Base-by-base conservation (phyloP, 2,329 filamentous ascomycete species). In the Phyllosticta capitalensis region DNA sequence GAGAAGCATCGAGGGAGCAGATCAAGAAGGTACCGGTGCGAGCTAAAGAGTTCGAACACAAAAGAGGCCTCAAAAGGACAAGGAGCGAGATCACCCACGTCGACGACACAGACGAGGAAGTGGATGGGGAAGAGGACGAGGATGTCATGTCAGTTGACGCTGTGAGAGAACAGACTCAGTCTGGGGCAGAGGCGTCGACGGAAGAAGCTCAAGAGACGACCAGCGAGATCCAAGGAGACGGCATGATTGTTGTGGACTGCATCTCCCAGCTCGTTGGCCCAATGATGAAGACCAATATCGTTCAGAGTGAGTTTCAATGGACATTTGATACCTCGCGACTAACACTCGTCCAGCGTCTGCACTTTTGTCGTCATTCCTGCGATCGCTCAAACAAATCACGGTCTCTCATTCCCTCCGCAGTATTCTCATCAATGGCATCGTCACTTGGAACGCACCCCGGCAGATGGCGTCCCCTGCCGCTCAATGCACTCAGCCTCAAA, bases 311-410 rank as follows among this genome's bases (percentile, higher is more conserved):
- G 45, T 45, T 12, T n/a, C n/a, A 12, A 38, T 6, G 22, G 30
- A 17, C 28, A 45, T 9, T 1, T 26, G 4, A 1, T 14, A 45
- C 7, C 14, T 62, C 49, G 21, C 26, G 0, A 7, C 52, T 59
- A 21, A 59, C 56, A 9, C 3, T 6, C 62, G 55, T 60, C 12
- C 64, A 72, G 75, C 72, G 52, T 76, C 76, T 65, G 70, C 72
- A 10, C 66, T 76, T 4, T 63, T 78, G 12, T 65, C 72, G 14
- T 67, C 70, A 12, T 72, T 80, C 57, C 69, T 80, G 62, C 71
- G 71, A 45, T 68, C 70, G 4, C 68, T 81, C 14, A 59, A 63
- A 3, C 67, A 75, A 55, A 66, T 80, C 30, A 75, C 75, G 5
- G 63, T 54, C 12, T 62, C 63, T 4, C 66, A 76, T 62, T 56